phyloP scores from a whole-genome alignment of 2,329 filamentous ascomycete species.

The Tolypocladium album region DNA sequence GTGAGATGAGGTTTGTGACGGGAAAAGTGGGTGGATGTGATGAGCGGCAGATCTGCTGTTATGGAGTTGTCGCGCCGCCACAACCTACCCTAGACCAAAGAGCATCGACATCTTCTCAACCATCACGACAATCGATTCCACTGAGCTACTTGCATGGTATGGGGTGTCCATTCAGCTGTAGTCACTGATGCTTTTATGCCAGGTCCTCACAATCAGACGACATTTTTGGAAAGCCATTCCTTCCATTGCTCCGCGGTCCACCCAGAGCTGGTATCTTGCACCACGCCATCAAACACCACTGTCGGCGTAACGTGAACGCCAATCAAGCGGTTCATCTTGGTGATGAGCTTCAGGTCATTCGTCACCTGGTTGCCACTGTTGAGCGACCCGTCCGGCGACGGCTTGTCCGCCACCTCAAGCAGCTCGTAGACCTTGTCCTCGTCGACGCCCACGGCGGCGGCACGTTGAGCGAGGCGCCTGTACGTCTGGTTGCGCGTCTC shows the following conservation, averaged over 20 bases:
- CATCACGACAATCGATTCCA: neutral
- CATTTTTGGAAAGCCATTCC: constrained; percentile 60
- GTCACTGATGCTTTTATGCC: neutral
- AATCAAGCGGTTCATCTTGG: constrained; percentile 68
- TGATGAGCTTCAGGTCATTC: constrained; percentile 70
- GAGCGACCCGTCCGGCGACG: constrained; percentile 53
- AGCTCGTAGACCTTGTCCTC: constrained; percentile 59
- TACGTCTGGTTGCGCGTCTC: constrained; percentile 84
- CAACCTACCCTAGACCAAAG: neutral
- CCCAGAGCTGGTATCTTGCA: constrained; percentile 68
- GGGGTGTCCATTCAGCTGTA: no score
- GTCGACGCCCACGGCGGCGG: constrained; percentile 55
- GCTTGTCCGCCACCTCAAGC: constrained; percentile 58
- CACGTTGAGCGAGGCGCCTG: constrained; percentile 65
- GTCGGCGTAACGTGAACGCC: constrained; percentile 89
- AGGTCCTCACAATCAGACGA: constrained; percentile 22
- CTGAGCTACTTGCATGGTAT: no score
- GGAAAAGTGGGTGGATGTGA: neutral
- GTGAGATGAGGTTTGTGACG: neutral
- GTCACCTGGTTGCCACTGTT: constrained; percentile 79
- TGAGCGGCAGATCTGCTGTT: no score
- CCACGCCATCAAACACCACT: constrained; percentile 76
- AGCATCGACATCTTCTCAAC: neutral
- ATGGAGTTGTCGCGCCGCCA: no score
- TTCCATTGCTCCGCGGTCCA: constrained; percentile 78